These are phyloP conservation scores for Trichoderma orchidacearum DNA, from an alignment of 495 filamentous ascomycete genomes.

Conservation along the genomic window DNA sequence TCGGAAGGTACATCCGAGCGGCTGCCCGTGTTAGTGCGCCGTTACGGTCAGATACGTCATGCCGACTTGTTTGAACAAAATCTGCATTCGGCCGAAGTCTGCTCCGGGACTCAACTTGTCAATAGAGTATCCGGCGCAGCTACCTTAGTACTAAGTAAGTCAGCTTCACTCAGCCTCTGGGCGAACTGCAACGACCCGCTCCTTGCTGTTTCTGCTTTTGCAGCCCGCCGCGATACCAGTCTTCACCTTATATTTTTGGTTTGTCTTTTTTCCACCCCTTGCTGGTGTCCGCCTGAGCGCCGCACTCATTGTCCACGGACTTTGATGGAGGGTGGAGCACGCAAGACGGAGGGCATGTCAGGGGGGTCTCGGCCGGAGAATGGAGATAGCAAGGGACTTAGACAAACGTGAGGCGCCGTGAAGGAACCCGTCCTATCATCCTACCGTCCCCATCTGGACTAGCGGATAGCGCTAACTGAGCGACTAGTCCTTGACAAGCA, in stretches of 20 bases:
- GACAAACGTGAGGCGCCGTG: too few species aligned
- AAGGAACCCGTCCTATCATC: not conserved
- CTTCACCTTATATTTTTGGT: too few species aligned
- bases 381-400: not conserved
- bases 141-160: too few species aligned
- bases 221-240: too few species aligned
- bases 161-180: too few species aligned
- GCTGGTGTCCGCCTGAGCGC: not conserved
- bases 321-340: not conserved
- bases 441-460: not conserved
- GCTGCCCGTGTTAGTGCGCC: not conserved
- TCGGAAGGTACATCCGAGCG: too few species aligned
- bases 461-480: not conserved
- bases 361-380: not conserved
- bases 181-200: too few species aligned
- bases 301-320: not conserved
- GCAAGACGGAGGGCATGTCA: not conserved
- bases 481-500: not conserved
- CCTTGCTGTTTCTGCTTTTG: too few species aligned
- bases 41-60: not conserved
- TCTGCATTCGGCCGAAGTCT: not conserved
- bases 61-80: not conserved
- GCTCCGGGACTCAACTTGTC: too few species aligned
- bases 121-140: too few species aligned
- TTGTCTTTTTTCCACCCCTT: too few species aligned